Conservation (phyloP, 306 rosid genomes). For the Gleditsia sinensis region DNA sequence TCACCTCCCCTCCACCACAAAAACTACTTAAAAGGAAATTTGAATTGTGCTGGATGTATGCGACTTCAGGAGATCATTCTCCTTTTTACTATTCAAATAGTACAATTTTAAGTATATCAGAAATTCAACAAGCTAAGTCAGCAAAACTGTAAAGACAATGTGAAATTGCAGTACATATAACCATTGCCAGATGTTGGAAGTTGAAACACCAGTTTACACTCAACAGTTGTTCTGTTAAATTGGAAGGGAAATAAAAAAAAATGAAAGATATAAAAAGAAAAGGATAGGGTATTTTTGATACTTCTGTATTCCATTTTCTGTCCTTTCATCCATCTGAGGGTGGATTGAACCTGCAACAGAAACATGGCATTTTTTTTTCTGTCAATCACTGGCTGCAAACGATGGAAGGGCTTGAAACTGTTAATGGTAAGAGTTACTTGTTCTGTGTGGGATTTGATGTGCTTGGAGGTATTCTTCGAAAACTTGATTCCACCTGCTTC, state of each 20-base stretch:
- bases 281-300: neutral
- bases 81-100: neutral
- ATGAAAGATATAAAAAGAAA: neutral
- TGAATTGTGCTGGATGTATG: neutral
- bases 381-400: neutral
- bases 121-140: constrained; percentile 11
- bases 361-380: constrained; percentile 20
- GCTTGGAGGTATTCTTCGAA: constrained; percentile 54
- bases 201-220: constrained; percentile 8
- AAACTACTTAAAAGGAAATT: neutral
- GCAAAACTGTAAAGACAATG: constrained; percentile 28
- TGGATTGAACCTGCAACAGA: constrained; percentile 46
- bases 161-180: constrained; percentile 29
- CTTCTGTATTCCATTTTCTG: constrained; percentile 10
- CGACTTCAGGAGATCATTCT: neutral
- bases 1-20: neutral
- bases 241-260: neutral
- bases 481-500: constrained; percentile 38
- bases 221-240: neutral
- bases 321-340: constrained; percentile 35
- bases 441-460: constrained; percentile 53
- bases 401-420: constrained; percentile 23
- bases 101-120: neutral
- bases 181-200: neutral
- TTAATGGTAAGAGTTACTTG: constrained; percentile 39